These are phyloP conservation scores for Tricholoma furcatifolium DNA, from an alignment of 768 basidiomycete genomes.

Conservation along the genomic window DNA sequence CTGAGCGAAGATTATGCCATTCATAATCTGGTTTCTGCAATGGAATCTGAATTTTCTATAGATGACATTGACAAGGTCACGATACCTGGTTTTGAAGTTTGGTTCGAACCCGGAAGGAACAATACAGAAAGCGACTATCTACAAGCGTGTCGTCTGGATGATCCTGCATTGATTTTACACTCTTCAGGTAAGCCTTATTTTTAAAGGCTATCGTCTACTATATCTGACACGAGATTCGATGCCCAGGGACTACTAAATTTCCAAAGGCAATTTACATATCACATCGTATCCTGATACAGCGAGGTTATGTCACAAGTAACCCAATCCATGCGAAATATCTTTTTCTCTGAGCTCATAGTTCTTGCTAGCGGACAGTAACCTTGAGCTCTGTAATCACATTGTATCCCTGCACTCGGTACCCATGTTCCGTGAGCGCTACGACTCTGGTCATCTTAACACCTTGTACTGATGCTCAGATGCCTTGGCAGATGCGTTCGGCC, in stretches of 20 bases:
- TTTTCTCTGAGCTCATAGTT: neutral
- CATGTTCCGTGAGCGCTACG: constrained; percentile 2
- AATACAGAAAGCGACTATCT: neutral
- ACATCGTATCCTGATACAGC: constrained; percentile 2
- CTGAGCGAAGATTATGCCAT: constrained; percentile 19
- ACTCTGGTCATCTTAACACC: too few relatives aligned
- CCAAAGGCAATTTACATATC: constrained; percentile 3
- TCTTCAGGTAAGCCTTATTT: constrained; percentile 1
- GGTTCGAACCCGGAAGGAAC: neutral
- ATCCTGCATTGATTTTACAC: neutral
- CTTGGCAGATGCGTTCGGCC: constrained; percentile 1
- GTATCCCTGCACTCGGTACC: constrained; percentile 1
- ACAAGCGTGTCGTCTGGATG: neutral
- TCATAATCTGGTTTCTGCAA: constrained; percentile 11
- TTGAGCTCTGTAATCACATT: neutral
- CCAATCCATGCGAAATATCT: neutral
- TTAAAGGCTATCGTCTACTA: neutral
- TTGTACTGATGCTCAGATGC: too few relatives aligned
- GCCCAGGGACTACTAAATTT: neutral
- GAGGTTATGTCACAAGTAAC: neutral
- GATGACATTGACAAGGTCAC: neutral
- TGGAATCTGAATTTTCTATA: constrained; percentile 17
- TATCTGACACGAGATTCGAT: neutral
- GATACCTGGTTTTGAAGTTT: neutral
- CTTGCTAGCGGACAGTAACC: neutral